phyloP scores from a whole-genome alignment of 805 yeast genomes.

The Candida ficus region DNA sequence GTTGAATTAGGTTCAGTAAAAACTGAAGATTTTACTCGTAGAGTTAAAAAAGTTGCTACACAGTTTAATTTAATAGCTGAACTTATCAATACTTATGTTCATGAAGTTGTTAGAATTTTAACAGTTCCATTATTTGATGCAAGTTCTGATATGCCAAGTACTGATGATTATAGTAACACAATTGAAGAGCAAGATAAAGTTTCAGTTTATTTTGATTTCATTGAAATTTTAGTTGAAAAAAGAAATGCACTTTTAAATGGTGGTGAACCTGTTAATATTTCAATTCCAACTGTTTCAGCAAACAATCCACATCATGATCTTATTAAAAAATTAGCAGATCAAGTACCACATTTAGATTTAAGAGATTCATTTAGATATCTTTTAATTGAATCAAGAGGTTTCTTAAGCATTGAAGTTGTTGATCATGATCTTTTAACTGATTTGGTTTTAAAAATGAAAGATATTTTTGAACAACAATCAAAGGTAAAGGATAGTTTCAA shows the following conservation, averaged over 20 bases:
- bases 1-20: conserved; percentile 8
- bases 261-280: conserved; percentile 3
- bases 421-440: conserved; percentile 9
- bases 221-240: conserved; percentile 44
- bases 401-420: conserved; percentile 1
- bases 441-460: conserved; percentile 19
- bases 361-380: conserved; percentile 10
- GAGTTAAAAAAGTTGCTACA: conserved; percentile 14
- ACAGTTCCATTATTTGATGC: conserved; percentile 47
- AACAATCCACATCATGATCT: conserved; percentile 1
- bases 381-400: conserved; percentile 12
- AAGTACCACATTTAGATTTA: conserved; percentile 5
- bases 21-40: conserved; percentile 9
- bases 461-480: conserved; percentile 29
- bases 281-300: too few relatives aligned
- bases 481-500: conserved; percentile 22
- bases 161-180: conserved; percentile 70
- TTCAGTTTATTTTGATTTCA: conserved; percentile 48
- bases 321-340: conserved; percentile 14
- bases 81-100: conserved; percentile 33
- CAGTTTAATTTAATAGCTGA: conserved; percentile 49
- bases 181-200: conserved; percentile 72
- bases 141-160: conserved; percentile 30
- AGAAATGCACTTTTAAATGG: conserved; percentile 34
- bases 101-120: conserved; percentile 37